Evolutionary conservation across 345 rosid genomes (phyloP).

Genomic region (Clarkia xantiana): DNA sequence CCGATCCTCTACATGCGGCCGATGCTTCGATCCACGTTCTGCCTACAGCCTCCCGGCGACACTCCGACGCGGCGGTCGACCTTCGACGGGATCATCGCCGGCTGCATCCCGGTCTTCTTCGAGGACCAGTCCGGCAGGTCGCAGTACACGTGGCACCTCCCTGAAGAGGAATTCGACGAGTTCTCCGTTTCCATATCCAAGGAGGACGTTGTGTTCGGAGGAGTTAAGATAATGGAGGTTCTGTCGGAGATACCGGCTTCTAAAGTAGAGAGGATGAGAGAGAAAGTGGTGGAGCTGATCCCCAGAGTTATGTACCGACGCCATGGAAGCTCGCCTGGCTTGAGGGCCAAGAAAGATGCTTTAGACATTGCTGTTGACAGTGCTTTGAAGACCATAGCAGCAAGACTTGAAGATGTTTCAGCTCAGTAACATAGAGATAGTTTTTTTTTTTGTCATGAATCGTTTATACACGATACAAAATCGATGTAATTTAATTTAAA

Average conservation of each 20-base stretch:
- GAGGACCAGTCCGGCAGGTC: constrained; percentile 62
- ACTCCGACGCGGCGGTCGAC: constrained; percentile 78
- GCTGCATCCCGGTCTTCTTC: constrained; percentile 88
- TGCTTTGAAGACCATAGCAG: constrained; percentile 36
- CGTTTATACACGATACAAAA: no score
- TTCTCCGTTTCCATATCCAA: constrained; percentile 59
- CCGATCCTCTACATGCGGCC: constrained; percentile 74
- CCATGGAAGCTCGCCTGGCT: constrained; percentile 58
- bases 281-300: constrained; percentile 48
- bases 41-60: constrained; percentile 88
- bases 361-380: constrained; percentile 75
- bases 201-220: constrained; percentile 71
- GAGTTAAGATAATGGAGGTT: constrained; percentile 55
- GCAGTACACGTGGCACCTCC: constrained; percentile 74
- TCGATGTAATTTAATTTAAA: background rate
- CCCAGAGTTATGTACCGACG: constrained; percentile 63
- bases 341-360: constrained; percentile 61
- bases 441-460: no score
- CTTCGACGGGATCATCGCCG: constrained; percentile 69
- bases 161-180: constrained; percentile 30
- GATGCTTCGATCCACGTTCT: constrained; percentile 58
- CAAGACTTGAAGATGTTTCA: constrained; percentile 23
- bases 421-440: background rate
- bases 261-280: constrained; percentile 59
- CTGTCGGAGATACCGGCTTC: constrained; percentile 46